Base-by-base conservation (phyloP, 2,329 filamentous ascomycete genomes). In the Podosphaera fusca region DNA sequence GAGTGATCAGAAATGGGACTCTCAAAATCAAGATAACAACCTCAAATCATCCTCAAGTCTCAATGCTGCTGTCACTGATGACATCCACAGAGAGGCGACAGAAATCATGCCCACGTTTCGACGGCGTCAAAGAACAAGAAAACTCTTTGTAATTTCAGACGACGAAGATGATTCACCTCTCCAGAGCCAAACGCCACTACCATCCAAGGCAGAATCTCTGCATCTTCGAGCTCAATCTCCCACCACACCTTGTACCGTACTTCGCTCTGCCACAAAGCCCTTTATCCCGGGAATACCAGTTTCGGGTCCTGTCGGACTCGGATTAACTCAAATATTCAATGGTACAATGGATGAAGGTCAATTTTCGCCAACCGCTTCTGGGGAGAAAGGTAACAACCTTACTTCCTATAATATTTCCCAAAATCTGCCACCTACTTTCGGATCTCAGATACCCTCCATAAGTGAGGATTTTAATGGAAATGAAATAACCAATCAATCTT, bases 251-350 rank as follows among this genome's bases (percentile, higher is more conserved):
- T 78, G 74, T 14, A 84, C 81, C 0, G 78, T 83, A 1, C 67
- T 84, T n/a, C 77, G 81, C 46, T 84, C 81, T 3, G 80, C 80
- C 2, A 81, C 76, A 59, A 85, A 84, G 69, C 76, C 73, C 0
- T 83, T 84, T 62, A 84, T 87, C 58, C 84, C 83, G 2, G 82
- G 81, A 1, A 70, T 87, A 29, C 78, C 81, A 2, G 73, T 82
- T 3, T 69, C 74, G 5, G 77, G 74, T 0, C 74, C 79, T 30
- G 80, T 79, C 40, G 80, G 80, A 2, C 71, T 94, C 47, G 85
- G 87, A 8, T 74, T 95, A 50, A 94, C 87, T 0, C 89, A 95
- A 64, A 90, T 92, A 60, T 95, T 95, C 66, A 85, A 85, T 4
- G 87, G 87, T 10, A 95, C 88, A 0, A 84, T 95, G 80, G 87